Conservation (phyloP, 2,329 filamentous ascomycete species). For the Fusarium bulbicola region DNA sequence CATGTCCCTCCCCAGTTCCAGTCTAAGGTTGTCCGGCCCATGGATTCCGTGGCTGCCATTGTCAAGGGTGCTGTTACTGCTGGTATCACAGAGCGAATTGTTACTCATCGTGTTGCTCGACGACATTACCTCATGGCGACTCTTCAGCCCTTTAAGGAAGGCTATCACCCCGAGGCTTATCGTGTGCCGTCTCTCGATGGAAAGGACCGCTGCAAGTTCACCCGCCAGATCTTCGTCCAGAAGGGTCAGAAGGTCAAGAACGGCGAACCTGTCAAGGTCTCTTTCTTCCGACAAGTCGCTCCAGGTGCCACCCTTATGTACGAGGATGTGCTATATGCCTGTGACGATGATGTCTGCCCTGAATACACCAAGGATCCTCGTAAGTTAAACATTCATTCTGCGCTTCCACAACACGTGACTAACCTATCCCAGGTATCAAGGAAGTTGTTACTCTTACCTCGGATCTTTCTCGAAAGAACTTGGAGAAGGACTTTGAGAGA, state of each 20-base stretch:
- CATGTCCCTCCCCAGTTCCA: constrained; percentile 99
- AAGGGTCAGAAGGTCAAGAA: constrained; percentile 99
- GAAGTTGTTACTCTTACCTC: constrained; percentile 98
- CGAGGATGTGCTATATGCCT: constrained; percentile 97
- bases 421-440: constrained; percentile 80
- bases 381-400: constrained; percentile 64
- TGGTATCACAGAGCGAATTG: constrained; percentile 94
- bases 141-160: constrained; percentile 97
- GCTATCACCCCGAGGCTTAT: constrained; percentile 97
- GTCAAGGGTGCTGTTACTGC: constrained; percentile 98
- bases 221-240: constrained; percentile 96
- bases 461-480: constrained; percentile 95
- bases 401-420: constrained; percentile 28
- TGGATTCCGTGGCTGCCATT: constrained; percentile 98
- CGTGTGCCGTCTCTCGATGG: constrained; percentile 95
- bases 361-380: constrained; percentile 99
- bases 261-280: constrained; percentile 98
- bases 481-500: constrained; percentile 98
- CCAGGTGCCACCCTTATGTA: constrained; percentile 99
- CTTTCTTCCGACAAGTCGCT: constrained; percentile 97
- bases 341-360: constrained; percentile 96
- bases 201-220: constrained; percentile 98
- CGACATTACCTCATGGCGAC: constrained; percentile 99
- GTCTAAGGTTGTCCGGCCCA: constrained; percentile 95
- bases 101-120: constrained; percentile 96